Evolutionary conservation across 768 basidiomycete species (phyloP).

Genomic region (Hirschioporus abietinus): DNA sequence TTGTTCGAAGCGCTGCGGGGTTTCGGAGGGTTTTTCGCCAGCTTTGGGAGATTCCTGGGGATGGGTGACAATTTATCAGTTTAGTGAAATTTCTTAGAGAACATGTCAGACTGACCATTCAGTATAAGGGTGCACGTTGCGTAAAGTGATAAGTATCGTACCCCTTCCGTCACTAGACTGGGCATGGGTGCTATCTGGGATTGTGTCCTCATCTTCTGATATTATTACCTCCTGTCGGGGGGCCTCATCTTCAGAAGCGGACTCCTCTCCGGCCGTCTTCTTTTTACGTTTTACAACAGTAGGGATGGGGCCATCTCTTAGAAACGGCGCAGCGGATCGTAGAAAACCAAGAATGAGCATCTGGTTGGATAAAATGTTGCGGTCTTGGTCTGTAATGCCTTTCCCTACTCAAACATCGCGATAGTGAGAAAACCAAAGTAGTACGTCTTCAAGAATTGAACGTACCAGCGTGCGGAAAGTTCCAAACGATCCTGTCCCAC

Average conservation of each 20-base stretch:
- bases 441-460: constrained; percentile 9
- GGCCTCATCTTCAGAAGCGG: constrained; percentile 39
- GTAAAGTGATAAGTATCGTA: constrained; percentile 78
- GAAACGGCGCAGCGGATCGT: constrained; percentile 57
- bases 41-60: constrained; percentile 64
- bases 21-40: constrained; percentile 71
- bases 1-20: constrained; percentile 38
- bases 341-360: constrained; percentile 77
- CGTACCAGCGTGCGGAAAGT: constrained; percentile 92
- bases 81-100: neutral
- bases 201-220: constrained; percentile 20
- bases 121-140: constrained; percentile 85
- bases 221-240: neutral
- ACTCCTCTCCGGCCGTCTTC: constrained; percentile 30
- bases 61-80: neutral
- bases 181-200: constrained; percentile 13
- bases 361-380: constrained; percentile 91
- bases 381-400: constrained; percentile 89
- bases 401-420: constrained; percentile 44
- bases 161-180: constrained; percentile 40
- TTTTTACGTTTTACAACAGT: constrained; percentile 39
- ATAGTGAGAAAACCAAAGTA: constrained; percentile 5
- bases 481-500: constrained; percentile 86
- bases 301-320: constrained; percentile 56
- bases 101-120: constrained; percentile 51